phyloP scores from a whole-genome alignment of 768 basidiomycete species.

The Auriscalpium microsporum region DNA sequence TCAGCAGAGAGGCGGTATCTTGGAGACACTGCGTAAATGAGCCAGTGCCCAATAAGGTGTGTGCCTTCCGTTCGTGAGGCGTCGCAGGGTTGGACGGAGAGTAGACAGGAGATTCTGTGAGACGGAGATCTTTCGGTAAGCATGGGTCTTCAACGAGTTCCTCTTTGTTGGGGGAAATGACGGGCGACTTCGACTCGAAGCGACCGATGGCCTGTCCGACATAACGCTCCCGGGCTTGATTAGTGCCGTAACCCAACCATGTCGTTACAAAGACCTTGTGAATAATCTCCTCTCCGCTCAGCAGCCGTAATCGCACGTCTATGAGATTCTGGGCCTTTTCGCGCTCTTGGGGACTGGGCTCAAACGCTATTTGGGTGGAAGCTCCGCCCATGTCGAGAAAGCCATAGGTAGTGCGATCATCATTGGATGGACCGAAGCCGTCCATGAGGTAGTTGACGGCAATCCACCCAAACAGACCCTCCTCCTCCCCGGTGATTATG shows the following conservation, averaged over 20 bases:
- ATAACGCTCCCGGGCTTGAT: slow-evolving; percentile 92
- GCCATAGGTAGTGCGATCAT: slow-evolving; percentile 80
- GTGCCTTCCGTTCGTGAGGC: slow-evolving; percentile 41
- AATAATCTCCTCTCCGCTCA: slow-evolving; percentile 79
- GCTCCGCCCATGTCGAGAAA: slow-evolving; percentile 99
- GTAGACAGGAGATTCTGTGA: slow-evolving; percentile 50
- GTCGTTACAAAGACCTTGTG: slow-evolving; percentile 97
- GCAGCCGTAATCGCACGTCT: slow-evolving; percentile 70
- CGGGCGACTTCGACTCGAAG: slow-evolving; percentile 37
- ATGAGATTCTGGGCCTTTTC: slow-evolving; percentile 55
- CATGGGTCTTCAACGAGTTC: slow-evolving; percentile 76
- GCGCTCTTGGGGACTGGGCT: slow-evolving; percentile 58
- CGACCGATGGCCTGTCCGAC: slow-evolving; percentile 57
- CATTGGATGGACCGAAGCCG: slow-evolving; percentile 58
- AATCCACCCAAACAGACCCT: slow-evolving; percentile 98
- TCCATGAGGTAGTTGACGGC: slow-evolving; percentile 99
- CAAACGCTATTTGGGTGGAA: slow-evolving; percentile 97
- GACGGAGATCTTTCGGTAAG: slow-evolving; percentile 65
- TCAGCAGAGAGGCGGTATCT: slow-evolving; percentile 67
- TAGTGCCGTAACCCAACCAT: slow-evolving; percentile 98
- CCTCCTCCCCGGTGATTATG: slow-evolving; percentile 96
- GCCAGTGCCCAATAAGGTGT: slow-evolving; percentile 75
- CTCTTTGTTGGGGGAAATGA: slow-evolving; percentile 10
- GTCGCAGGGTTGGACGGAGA: slow-evolving; percentile 22
- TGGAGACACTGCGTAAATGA: slow-evolving; percentile 81